Evolutionary conservation across 305 asterid species (phyloP).

Genomic region (Caryopteris hybrid): DNA sequence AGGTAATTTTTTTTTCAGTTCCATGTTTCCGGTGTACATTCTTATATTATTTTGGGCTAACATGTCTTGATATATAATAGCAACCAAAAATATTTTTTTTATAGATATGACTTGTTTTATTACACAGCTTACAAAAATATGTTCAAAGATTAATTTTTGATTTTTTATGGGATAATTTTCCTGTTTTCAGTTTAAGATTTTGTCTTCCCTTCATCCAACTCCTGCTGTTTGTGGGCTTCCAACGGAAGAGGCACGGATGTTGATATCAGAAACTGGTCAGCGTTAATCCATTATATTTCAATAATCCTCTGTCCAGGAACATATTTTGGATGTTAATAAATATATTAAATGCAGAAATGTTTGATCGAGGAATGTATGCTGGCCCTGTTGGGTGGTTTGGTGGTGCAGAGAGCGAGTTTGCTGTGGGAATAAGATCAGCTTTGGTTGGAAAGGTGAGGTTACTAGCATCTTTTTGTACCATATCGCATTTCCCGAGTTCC

Average conservation of each 20-base stretch:
- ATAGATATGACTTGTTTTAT: background rate
- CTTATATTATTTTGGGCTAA: background rate
- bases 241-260: conserved; percentile 73
- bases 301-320: background rate
- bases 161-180: conserved; percentile 4
- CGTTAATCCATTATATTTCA: background rate
- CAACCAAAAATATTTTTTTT: background rate
- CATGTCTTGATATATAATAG: background rate
- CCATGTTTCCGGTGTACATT: background rate
- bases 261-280: conserved; percentile 76
- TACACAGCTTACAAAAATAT: background rate
- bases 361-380: conserved; percentile 98
- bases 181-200: conserved; percentile 63
- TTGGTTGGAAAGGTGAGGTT: conserved; percentile 76
- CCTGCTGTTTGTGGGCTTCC: conserved; percentile 99
- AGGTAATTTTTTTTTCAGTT: conserved; percentile 39
- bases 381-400: conserved; percentile 99
- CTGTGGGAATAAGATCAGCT: conserved; percentile 97
- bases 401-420: conserved; percentile 90
- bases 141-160: background rate
- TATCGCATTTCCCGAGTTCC: background rate
- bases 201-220: conserved; percentile 93
- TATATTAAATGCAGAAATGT: conserved; percentile 53
- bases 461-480: background rate
- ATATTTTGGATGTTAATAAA: conserved; percentile 4